Base-by-base conservation (phyloP, 306 rosid species). In the Ochetophila trinervis region DNA sequence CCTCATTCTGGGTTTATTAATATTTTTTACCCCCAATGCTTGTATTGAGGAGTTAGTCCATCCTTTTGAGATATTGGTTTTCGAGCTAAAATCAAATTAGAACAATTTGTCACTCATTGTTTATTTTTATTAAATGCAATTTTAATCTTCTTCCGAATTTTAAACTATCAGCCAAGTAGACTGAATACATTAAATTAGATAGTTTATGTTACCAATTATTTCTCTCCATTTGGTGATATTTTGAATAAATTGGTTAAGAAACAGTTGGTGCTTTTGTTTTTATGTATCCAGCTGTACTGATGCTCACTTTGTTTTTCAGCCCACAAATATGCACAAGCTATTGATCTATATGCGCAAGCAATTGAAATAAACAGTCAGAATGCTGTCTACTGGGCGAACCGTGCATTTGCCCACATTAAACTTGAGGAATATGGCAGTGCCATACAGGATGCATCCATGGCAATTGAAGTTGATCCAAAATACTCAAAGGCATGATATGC, bases 361-460 rank as follows among this genome's bases (percentile, higher is more conserved):
- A 88, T 93, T 74, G 96, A 86, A 77, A 57, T 76, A 66, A 78
- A 86, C 72, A 51, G 85, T 76, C 87, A 57, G 82, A 93, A 82
- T 86, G 94, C 97, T 69, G 91, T 93, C 57, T 93, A 93, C 77
- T 88, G 78, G 84, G 88, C 99, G 48, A 93, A 93, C 55, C 99
- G 99, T 61, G 89, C 99, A 59, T 81, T 93, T 80, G 97, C 99
- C 47, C 97, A 90, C 88, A 80, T 87, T 64, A 82, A 82, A 73
- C 96, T 88, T 64, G 99, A 93, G 86, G 94, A 93, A 73, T 93
- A 93, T 83, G 97, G 99, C 40, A 87, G 94, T 70, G 99, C 97
- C 50, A 91, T 93, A 72, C 90, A 79, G 62, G 99, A 93, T 88
- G 99, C 99, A 56, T 79, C 99, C 14, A 74, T 55, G 74, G 96